A percentile compares a stretch with the other conserved stretches of the same genome.
Conservation (phyloP, 2,329 filamentous ascomycete species). For the Massarina eburnea region DNA sequence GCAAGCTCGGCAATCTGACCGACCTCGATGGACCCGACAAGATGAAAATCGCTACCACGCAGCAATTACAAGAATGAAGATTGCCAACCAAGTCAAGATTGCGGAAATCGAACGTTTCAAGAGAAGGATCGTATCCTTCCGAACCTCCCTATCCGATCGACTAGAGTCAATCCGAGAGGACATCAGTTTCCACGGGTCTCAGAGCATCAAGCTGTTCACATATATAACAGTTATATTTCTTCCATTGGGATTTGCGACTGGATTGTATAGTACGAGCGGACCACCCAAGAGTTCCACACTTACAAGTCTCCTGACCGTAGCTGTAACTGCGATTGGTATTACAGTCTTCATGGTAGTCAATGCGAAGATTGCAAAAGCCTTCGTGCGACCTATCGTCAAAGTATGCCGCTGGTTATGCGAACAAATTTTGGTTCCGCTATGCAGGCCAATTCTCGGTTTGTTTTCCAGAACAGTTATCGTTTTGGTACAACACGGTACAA, state of each 20-base stretch:
- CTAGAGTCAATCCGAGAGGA: slow-evolving; percentile 20
- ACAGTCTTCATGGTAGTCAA: neutral
- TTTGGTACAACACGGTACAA: too few species aligned
- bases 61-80: slow-evolving; percentile 14
- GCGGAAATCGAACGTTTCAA: neutral
- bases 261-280: slow-evolving; percentile 37
- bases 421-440: too few species aligned
- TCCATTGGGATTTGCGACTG: slow-evolving; percentile 33
- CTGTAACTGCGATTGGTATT: neutral
- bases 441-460: too few species aligned
- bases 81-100: slow-evolving; percentile 1
- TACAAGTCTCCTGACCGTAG: neutral
- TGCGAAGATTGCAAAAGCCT: neutral
- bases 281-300: slow-evolving; percentile 7
- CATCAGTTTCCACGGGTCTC: slow-evolving; percentile 17
- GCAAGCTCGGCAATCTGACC: slow-evolving; percentile 22
- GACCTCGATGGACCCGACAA: slow-evolving; percentile 35
- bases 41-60: slow-evolving; percentile 35
- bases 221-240: slow-evolving; percentile 42
- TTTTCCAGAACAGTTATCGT: too few species aligned
- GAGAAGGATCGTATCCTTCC: slow-evolving; percentile 12
- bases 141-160: slow-evolving; percentile 13
- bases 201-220: slow-evolving; percentile 39
- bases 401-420: too few species aligned
- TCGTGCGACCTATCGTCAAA: too few species aligned